Conservation (phyloP, 129 eudicot genomes). For the Erigeron canadensis region DNA sequence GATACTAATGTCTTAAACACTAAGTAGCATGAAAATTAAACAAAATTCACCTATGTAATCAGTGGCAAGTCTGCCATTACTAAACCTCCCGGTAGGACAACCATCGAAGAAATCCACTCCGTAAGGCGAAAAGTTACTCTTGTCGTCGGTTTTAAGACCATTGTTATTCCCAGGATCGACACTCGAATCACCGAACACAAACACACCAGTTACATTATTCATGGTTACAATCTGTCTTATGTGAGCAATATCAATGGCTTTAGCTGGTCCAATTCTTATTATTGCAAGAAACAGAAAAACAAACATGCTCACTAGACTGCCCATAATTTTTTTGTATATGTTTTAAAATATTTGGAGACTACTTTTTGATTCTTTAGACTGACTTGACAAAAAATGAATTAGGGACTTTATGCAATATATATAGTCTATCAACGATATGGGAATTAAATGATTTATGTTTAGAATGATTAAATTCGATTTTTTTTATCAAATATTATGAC, state of each 20-base stretch:
- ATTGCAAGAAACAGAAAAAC: conserved; percentile 10
- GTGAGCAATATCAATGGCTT: conserved; percentile 15
- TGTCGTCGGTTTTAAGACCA: conserved; percentile 35
- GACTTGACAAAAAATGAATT: not conserved
- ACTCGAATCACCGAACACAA: conserved; percentile 70
- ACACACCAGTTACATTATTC: conserved; percentile 40
- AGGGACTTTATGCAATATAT: conserved; percentile 13
- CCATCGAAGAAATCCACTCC: conserved; percentile 58
- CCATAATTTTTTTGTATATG: conserved; percentile 12
- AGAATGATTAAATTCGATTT: no score
- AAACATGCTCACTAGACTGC: conserved; percentile 14
- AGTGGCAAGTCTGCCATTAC: conserved; percentile 67
- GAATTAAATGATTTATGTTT: no score
- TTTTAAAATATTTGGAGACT: conserved; percentile 8
- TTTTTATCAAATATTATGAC: no score
- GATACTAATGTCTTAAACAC: no score
- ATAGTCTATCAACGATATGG: conserved; percentile 15
- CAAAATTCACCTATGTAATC: conserved; percentile 80
- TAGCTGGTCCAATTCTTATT: conserved; percentile 5
- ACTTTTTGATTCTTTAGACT: not conserved
- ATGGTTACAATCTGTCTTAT: conserved; percentile 34
- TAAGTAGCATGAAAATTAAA: no score
- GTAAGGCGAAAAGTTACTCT: conserved; percentile 62
- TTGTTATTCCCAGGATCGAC: conserved; percentile 74
- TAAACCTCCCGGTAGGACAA: conserved; percentile 60